phyloP scores from a whole-genome alignment of 2,329 filamentous ascomycete genomes.

The Aspergillus arachidicola region DNA sequence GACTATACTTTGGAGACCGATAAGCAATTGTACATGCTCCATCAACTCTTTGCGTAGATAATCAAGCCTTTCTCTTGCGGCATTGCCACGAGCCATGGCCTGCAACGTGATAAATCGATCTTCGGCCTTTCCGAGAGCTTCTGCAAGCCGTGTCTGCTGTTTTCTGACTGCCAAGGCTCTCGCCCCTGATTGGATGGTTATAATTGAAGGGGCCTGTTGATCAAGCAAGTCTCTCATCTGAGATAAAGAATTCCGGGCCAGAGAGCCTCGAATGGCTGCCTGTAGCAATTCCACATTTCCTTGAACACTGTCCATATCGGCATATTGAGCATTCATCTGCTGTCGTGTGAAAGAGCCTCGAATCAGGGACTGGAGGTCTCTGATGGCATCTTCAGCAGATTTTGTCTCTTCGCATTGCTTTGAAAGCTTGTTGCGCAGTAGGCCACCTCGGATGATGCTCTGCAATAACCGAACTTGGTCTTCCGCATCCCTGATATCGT shows the following conservation, averaged over 20 bases:
- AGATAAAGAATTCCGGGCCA: constrained; percentile 31
- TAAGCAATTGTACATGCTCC: constrained; percentile 31
- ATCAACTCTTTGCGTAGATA: constrained; percentile 32
- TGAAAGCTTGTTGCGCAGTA: constrained; percentile 16
- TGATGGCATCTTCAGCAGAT: constrained; percentile 55
- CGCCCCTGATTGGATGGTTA: constrained; percentile 38
- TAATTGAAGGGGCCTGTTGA: constrained; percentile 31
- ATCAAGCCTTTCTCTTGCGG: constrained; percentile 30
- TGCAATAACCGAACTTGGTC: constrained; percentile 61
- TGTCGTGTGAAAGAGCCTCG: constrained; percentile 68
- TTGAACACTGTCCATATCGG: constrained; percentile 52
- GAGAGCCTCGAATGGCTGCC: constrained; percentile 63
- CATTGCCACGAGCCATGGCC: constrained; percentile 47
- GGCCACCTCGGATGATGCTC: constrained; percentile 62
- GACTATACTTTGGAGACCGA: constrained; percentile 36
- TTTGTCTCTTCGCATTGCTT: constrained; percentile 35
- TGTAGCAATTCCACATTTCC: constrained; percentile 58
- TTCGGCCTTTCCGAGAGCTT: constrained; percentile 45
- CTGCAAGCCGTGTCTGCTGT: constrained; percentile 41
- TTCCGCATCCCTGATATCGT: constrained; percentile 64
- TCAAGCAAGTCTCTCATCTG: constrained; percentile 29
- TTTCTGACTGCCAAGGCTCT: constrained; percentile 42
- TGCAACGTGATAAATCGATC: constrained; percentile 49
- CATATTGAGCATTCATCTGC: constrained; percentile 31
- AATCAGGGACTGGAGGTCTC: constrained; percentile 66